Conservation (phyloP, 306 rosid species). For the Argentina anserina region DNA sequence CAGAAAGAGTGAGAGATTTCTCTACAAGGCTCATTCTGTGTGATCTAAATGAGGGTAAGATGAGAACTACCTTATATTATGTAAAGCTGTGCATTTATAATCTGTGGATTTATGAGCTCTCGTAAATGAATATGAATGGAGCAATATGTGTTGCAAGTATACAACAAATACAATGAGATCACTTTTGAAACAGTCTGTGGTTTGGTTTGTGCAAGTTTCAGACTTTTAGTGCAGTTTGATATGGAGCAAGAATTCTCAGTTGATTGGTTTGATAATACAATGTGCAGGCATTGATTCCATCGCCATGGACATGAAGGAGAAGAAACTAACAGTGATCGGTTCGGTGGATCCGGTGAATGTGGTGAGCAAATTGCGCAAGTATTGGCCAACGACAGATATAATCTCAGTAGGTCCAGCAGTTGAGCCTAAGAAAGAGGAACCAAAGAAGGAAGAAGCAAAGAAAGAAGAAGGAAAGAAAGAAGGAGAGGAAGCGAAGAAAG, state of each 20-base stretch:
- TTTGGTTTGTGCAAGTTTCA: background rate
- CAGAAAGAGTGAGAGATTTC: background rate
- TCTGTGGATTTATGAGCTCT: background rate
- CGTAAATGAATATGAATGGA: background rate
- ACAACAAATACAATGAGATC: background rate
- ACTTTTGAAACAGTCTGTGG: background rate
- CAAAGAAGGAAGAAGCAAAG: slow-evolving; percentile 62
- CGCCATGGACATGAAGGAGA: slow-evolving; percentile 84
- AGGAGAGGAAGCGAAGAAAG: slow-evolving; percentile 55
- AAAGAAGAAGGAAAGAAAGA: slow-evolving; percentile 56
- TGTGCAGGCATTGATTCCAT: slow-evolving; percentile 79
- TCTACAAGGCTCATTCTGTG: background rate
- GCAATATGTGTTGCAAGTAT: background rate
- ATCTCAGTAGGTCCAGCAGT: slow-evolving; percentile 75
- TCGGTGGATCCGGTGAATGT: slow-evolving; percentile 73
- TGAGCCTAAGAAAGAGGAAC: slow-evolving; percentile 84
- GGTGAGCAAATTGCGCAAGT: slow-evolving; percentile 77
- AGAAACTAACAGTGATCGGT: slow-evolving; percentile 81
- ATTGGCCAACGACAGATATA: slow-evolving; percentile 59
- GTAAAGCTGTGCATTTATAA: background rate
- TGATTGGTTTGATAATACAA: slow-evolving; percentile 3
- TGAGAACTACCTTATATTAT: background rate
- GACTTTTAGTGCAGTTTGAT: background rate
- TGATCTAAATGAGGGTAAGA: background rate
- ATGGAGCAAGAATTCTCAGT: background rate